Evolutionary conservation across 345 rosid species (phyloP).

Genomic region (Cardiospermum halicacabum): DNA sequence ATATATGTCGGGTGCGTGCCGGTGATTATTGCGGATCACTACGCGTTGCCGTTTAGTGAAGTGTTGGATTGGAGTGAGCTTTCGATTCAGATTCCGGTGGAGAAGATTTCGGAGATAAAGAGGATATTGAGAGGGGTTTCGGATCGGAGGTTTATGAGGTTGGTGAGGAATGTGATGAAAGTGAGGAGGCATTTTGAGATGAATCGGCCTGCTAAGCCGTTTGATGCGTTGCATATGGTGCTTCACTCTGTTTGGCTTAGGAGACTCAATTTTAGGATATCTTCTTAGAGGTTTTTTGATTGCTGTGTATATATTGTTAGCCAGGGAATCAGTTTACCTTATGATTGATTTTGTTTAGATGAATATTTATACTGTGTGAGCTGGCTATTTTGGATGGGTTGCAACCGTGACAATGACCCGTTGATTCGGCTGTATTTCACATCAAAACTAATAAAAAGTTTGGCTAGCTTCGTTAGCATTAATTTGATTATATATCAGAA

Average conservation of each 20-base stretch:
- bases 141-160: slow-evolving; percentile 24
- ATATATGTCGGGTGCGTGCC: slow-evolving; percentile 45
- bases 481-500: too few species aligned
- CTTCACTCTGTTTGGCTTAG: slow-evolving; percentile 69
- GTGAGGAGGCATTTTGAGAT: slow-evolving; percentile 46
- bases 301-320: background rate
- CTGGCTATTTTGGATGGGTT: too few species aligned
- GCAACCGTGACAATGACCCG: too few species aligned
- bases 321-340: too few species aligned
- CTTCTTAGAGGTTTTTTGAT: slow-evolving; percentile 7
- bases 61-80: slow-evolving; percentile 49
- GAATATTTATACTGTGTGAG: too few species aligned
- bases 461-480: too few species aligned
- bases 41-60: slow-evolving; percentile 42
- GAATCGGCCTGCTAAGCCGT: slow-evolving; percentile 52
- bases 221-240: slow-evolving; percentile 59
- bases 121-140: slow-evolving; percentile 39
- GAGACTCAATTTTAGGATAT: slow-evolving; percentile 43
- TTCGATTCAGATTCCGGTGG: slow-evolving; percentile 34
- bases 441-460: too few species aligned
- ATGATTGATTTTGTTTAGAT: too few species aligned
- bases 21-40: slow-evolving; percentile 38
- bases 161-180: slow-evolving; percentile 35
- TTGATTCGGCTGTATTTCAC: too few species aligned
- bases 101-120: slow-evolving; percentile 40